phyloP scores from a whole-genome alignment of 2,329 filamentous ascomycete species.

The Aspergillus ochraceus region DNA sequence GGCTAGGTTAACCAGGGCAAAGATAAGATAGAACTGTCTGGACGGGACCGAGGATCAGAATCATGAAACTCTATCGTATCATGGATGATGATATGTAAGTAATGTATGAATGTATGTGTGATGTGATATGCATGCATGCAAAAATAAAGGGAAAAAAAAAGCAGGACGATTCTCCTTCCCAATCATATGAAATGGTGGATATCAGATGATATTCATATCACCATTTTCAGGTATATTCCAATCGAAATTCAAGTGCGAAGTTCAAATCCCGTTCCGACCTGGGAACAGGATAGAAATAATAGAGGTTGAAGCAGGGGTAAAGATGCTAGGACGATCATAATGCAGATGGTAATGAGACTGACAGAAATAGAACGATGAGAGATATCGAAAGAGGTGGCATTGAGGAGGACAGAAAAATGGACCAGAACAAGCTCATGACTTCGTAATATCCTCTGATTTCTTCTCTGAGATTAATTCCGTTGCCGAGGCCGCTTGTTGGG shows the following conservation, averaged over 20 bases:
- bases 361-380: background rate
- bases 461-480: conserved; percentile 23
- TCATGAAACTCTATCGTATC: conserved; percentile 5
- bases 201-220: background rate
- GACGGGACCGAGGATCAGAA: background rate
- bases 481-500: conserved; percentile 31
- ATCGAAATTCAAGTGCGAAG: conserved; percentile 8
- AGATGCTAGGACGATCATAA: background rate
- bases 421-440: background rate
- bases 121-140: background rate
- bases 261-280: conserved; percentile 15
- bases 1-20: background rate
- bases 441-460: conserved; percentile 8
- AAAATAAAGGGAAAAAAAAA: background rate
- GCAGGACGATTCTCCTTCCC: background rate
- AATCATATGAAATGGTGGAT: background rate
- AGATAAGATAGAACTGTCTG: background rate
- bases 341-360: conserved; percentile 1
- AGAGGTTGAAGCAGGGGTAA: background rate
- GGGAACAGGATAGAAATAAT: conserved; percentile 14
- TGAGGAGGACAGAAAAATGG: background rate
- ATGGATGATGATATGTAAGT: conserved; percentile 1
- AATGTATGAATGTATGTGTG: background rate
- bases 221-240: conserved; percentile 2
- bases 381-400: background rate